These are phyloP conservation scores for Lizonia empirigonia DNA, from an alignment of 2,329 filamentous ascomycete genomes.

Conservation along the genomic window DNA sequence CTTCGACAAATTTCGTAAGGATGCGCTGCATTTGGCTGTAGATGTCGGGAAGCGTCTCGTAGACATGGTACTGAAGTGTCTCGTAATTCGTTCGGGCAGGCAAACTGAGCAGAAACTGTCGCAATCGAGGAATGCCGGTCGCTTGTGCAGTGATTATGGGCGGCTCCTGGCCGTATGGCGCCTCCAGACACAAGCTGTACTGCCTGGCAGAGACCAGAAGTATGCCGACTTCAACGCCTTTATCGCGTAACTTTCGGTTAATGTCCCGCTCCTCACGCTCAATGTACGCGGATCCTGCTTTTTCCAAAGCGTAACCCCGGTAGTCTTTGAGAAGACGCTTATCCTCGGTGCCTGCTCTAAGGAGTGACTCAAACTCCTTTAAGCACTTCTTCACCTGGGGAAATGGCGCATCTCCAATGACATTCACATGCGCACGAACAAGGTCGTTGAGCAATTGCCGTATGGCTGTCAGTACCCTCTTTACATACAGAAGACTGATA, in stretches of 20 bases:
- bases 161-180: background rate
- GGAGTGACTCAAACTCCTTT: background rate
- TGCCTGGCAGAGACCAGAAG: constrained; percentile 9
- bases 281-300: constrained; percentile 7
- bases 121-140: constrained; percentile 8
- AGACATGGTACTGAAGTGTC: constrained; percentile 12
- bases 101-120: constrained; percentile 8
- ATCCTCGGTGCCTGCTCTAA: background rate
- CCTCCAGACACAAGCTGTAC: background rate
- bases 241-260: background rate
- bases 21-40: background rate
- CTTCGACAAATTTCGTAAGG: constrained; percentile 8
- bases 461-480: too few relatives aligned
- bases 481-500: background rate
- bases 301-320: background rate
- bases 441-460: background rate
- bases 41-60: constrained; percentile 8
- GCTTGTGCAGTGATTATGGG: background rate
- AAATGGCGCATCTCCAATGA: background rate
- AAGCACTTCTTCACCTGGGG: background rate
- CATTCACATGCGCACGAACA: background rate
- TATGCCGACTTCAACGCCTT: constrained; percentile 4
- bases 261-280: constrained; percentile 4
- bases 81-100: constrained; percentile 11
- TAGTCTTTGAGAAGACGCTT: background rate